phyloP scores from a whole-genome alignment of 805 yeast species.

The Yamadazyma paraphyllophila region DNA sequence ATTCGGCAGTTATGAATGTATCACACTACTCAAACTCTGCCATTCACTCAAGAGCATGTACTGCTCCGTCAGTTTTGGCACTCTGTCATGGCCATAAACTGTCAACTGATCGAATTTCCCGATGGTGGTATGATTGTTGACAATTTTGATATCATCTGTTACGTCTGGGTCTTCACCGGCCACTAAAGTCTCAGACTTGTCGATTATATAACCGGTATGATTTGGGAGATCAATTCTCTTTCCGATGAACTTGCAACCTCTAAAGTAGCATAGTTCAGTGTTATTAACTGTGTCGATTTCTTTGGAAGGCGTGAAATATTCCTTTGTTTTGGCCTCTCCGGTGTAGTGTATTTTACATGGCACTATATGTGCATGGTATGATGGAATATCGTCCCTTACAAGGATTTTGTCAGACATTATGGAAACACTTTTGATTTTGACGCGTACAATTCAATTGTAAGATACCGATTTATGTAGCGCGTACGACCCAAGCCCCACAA shows the following conservation, averaged over 20 bases:
- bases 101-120: slow-evolving; percentile 24
- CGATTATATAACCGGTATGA: slow-evolving; percentile 26
- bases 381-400: slow-evolving; percentile 13
- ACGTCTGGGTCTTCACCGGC: slow-evolving; percentile 13
- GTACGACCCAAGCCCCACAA: too few species aligned
- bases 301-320: slow-evolving; percentile 32
- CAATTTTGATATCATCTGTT: slow-evolving; percentile 17
- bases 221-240: slow-evolving; percentile 16
- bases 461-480: too few species aligned
- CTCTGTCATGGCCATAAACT: slow-evolving; percentile 33
- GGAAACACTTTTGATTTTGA: not conserved
- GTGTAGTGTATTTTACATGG: slow-evolving; percentile 28
- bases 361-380: slow-evolving; percentile 21
- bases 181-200: slow-evolving; percentile 22
- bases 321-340: slow-evolving; percentile 33
- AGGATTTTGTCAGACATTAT: slow-evolving; percentile 3
- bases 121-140: slow-evolving; percentile 20
- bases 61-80: slow-evolving; percentile 19
- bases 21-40: slow-evolving; percentile 23
- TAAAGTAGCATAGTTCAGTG: slow-evolving; percentile 25
- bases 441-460: not conserved
- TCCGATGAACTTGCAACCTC: slow-evolving; percentile 36
- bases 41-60: slow-evolving; percentile 30
- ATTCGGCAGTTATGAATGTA: slow-evolving; percentile 19
- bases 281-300: slow-evolving; percentile 14